Base-by-base conservation (phyloP, 768 basidiomycete genomes). In the Amanita rubescens region DNA sequence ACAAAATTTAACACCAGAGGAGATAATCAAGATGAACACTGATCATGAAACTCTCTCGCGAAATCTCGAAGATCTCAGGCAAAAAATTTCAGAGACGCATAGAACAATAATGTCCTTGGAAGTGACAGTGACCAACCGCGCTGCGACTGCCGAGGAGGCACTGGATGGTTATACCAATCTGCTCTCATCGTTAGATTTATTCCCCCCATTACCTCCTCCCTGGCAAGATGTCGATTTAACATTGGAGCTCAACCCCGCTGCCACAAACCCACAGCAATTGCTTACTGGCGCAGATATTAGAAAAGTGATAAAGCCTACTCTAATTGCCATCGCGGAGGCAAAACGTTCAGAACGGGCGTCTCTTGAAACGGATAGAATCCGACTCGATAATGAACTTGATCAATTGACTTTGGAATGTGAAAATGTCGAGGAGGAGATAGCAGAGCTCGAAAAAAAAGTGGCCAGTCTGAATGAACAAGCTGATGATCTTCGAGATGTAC, bases 1-100 rank as follows among this genome's bases (percentile, higher is more conserved):
- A 30, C 96, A 99, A 67, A 94, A 96, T 62, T 77, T 99, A 41
- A 81, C 89, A 1, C 87, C 89, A 0, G 91, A 94, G 66, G 94
- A 99, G 68, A 92, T 96, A 38, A 70, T 80, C 51, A 84, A 84
- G 34, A 94, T 99, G 90, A 94, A 87, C 61, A 82, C 82, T 4
- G 94, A 97, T 58, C 87, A 92, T 54, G 90, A 94, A 60, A 81
- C 75, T 24, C 75, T 95, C 33, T 73, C 80, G 3, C 79, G 82
- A 48, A 87, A 79, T 59, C 69, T 93, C 51, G 84, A 87, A 57
- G 88, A 90, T 56, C 79, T 94, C 51, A 85, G 81, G 58, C 73
- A 80, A 56, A 92, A 87, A 63, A 80, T 90, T 7, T 68, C 81
- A 0, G 87, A 94, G 59, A 81, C 85, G 2, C 84, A 85, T 55